These are phyloP conservation scores for Priceomyces haplophilus DNA, from an alignment of 805 yeast species.

Conservation along the genomic window DNA sequence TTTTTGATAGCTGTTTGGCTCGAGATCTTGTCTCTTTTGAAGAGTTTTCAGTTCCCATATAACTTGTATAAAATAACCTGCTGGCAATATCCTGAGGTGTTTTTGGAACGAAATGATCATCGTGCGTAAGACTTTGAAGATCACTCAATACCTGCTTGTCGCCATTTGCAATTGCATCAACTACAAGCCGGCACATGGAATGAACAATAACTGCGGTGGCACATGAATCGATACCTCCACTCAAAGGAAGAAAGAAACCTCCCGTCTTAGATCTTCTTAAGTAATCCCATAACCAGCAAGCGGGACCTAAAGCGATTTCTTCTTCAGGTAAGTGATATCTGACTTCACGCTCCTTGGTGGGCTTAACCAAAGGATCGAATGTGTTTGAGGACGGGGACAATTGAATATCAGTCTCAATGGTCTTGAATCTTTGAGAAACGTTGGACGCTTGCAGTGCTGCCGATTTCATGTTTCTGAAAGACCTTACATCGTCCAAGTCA, in stretches of 20 bases:
- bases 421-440: slow-evolving; percentile 44
- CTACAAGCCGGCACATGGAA: slow-evolving; percentile 89
- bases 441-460: slow-evolving; percentile 69
- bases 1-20: slow-evolving; percentile 69
- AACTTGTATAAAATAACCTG: slow-evolving; percentile 80
- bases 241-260: slow-evolving; percentile 88
- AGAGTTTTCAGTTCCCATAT: slow-evolving; percentile 95
- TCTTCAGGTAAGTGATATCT: slow-evolving; percentile 83
- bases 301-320: slow-evolving; percentile 97
- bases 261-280: slow-evolving; percentile 85
- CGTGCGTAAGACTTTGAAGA: slow-evolving; percentile 63
- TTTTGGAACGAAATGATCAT: slow-evolving; percentile 57
- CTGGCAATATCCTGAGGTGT: slow-evolving; percentile 74
- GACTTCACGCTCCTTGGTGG: slow-evolving; percentile 50
- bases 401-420: slow-evolving; percentile 62
- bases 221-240: slow-evolving; percentile 98
- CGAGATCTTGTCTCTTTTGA: slow-evolving; percentile 81
- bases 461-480: slow-evolving; percentile 72
- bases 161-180: slow-evolving; percentile 62
- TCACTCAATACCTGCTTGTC: slow-evolving; percentile 75
- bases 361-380: slow-evolving; percentile 60
- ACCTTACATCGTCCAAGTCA: slow-evolving; percentile 85
- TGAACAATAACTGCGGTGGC: slow-evolving; percentile 94
- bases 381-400: slow-evolving; percentile 57
- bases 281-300: slow-evolving; percentile 99